A percentile compares a stretch with the other conserved stretches of the same genome.
Evolutionary conservation across 2,329 filamentous ascomycete genomes (phyloP).

Genomic region (Shiraia sp.): DNA sequence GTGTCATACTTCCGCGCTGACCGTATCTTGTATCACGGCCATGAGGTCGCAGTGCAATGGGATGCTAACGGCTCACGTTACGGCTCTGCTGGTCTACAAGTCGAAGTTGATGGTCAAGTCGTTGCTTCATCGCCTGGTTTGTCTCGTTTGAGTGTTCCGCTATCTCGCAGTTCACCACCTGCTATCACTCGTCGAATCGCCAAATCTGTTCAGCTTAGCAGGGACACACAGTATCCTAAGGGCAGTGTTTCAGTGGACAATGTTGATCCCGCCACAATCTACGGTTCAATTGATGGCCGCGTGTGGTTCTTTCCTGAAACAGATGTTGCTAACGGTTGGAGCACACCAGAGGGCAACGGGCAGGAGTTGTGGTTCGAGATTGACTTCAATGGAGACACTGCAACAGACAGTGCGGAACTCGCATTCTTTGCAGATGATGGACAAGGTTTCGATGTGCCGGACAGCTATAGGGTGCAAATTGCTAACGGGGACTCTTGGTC

Average conservation of each 20-base stretch:
- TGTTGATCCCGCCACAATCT: constrained; percentile 26
- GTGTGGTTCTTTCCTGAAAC: constrained; percentile 45
- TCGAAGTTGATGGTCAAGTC: constrained; percentile 42
- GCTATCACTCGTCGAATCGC: constrained; percentile 37
- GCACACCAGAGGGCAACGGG: constrained; percentile 33
- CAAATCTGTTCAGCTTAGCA: constrained; percentile 44
- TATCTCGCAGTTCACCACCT: constrained; percentile 24
- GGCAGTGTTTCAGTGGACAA: constrained; percentile 37
- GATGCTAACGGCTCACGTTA: constrained; percentile 43
- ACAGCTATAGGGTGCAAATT: constrained; percentile 35
- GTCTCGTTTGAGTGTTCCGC: constrained; percentile 24
- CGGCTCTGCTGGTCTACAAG: constrained; percentile 33
- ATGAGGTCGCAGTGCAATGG: constrained; percentile 49
- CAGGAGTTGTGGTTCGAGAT: constrained; percentile 44
- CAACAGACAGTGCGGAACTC: constrained; percentile 39
- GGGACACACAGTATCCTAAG: constrained; percentile 31
- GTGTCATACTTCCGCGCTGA: constrained; percentile 50
- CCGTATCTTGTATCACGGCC: constrained; percentile 49
- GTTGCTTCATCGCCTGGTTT: constrained; percentile 36
- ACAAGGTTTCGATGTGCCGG: constrained; percentile 35
- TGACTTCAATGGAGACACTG: constrained; percentile 39
- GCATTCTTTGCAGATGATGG: constrained; percentile 41
- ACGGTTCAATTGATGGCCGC: constrained; percentile 46
- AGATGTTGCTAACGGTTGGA: constrained; percentile 47
- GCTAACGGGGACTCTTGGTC: constrained; percentile 29